Conservation (phyloP, 192 early-diverging fungal species). For the Podila minutissima region DNA sequence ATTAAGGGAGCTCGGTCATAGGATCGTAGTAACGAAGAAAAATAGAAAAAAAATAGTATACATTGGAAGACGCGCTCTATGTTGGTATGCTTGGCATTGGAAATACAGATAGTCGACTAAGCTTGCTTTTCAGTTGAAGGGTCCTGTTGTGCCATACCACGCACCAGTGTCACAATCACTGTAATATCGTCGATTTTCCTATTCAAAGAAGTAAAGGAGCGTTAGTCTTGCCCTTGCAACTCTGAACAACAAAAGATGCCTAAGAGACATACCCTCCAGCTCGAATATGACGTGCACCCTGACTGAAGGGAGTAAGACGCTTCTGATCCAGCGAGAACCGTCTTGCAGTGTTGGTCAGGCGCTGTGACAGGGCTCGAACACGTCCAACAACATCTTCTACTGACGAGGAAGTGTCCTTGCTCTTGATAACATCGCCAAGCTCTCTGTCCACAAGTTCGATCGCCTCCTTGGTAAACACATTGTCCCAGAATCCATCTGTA, state of each 20-base stretch:
- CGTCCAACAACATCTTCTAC: slow-evolving; percentile 49
- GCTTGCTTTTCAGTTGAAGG: too few species aligned
- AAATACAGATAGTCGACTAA: too few species aligned
- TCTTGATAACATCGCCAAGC: slow-evolving; percentile 41
- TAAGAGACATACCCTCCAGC: slow-evolving; percentile 47
- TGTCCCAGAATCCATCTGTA: slow-evolving; percentile 71
- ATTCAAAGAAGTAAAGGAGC: neutral
- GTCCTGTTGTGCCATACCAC: slow-evolving; percentile 5
- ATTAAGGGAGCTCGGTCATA: too few species aligned
- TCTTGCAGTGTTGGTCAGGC: slow-evolving; percentile 62
- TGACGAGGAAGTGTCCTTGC: neutral
- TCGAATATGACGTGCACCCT: slow-evolving; percentile 57
- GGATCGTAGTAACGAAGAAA: too few species aligned
- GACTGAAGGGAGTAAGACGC: slow-evolving; percentile 60
- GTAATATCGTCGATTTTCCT: slow-evolving; percentile 71
- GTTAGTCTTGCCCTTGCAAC: neutral
- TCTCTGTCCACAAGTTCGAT: slow-evolving; percentile 59
- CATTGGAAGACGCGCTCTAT: too few species aligned
- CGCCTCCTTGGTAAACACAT: slow-evolving; percentile 66
- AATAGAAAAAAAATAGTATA: too few species aligned
- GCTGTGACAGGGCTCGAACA: slow-evolving; percentile 57
- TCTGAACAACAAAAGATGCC: neutral
- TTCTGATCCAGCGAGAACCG: slow-evolving; percentile 59
- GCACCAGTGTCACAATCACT: slow-evolving; percentile 62
- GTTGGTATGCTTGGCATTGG: too few species aligned